These are phyloP conservation scores for Xylaria sp. DNA, from an alignment of 2,329 filamentous ascomycete genomes.

Conservation along the genomic window DNA sequence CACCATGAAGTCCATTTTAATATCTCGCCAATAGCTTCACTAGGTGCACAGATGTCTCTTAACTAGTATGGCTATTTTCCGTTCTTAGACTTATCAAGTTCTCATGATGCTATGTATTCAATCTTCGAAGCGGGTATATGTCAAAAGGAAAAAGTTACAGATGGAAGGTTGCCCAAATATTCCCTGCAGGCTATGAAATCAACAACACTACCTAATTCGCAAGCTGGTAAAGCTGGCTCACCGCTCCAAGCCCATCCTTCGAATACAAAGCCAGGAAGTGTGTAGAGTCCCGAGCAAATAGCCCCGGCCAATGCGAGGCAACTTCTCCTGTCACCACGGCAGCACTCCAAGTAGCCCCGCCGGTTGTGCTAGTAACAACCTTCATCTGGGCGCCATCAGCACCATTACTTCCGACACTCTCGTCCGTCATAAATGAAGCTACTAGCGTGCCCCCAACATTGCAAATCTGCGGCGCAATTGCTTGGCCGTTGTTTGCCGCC, in stretches of 20 bases:
- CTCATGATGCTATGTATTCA: no score
- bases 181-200: background rate
- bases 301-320: constrained; percentile 50
- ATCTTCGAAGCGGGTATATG: no score
- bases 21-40: no score
- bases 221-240: constrained; percentile 44
- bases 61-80: no score
- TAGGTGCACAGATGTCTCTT: no score
- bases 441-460: constrained; percentile 57
- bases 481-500: constrained; percentile 49
- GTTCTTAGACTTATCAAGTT: no score
- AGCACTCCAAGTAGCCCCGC: constrained; percentile 45
- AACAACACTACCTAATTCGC: constrained; percentile 23
- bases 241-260: constrained; percentile 43
- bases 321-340: constrained; percentile 44
- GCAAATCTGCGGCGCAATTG: constrained; percentile 56
- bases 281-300: constrained; percentile 45
- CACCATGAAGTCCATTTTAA: no score
- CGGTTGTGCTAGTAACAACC: constrained; percentile 47
- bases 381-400: constrained; percentile 50
- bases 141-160: background rate
- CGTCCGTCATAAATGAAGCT: constrained; percentile 59
- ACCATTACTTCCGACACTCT: constrained; percentile 48
- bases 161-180: background rate
- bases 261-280: constrained; percentile 48